These are phyloP conservation scores for Chytriomyces hyalinus DNA, from an alignment of 192 early-diverging fungal species.

Conservation along the genomic window DNA sequence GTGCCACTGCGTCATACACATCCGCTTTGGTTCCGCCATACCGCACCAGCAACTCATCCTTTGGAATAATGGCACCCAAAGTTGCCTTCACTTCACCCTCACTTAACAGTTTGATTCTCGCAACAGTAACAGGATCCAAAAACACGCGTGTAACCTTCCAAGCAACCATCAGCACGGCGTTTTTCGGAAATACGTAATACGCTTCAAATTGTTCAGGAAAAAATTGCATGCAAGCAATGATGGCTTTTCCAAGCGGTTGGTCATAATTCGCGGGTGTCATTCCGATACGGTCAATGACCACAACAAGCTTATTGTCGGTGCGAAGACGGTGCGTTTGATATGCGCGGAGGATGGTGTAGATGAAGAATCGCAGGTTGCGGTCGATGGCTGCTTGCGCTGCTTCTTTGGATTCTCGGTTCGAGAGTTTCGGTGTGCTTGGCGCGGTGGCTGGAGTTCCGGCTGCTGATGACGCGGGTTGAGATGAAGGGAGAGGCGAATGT, in stretches of 20 bases:
- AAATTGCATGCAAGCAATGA: slow-evolving; percentile 33
- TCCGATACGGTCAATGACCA: slow-evolving; percentile 36
- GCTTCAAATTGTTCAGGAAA: slow-evolving; percentile 37
- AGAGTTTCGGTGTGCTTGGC: not conserved
- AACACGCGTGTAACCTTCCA: slow-evolving; percentile 42
- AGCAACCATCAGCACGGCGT: slow-evolving; percentile 37
- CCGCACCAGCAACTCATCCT: slow-evolving; percentile 16
- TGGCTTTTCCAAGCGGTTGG: slow-evolving; percentile 36
- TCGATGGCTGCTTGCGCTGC: slow-evolving; percentile 1
- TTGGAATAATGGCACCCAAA: slow-evolving; percentile 18
- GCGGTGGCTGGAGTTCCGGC: not conserved
- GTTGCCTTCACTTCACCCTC: slow-evolving; percentile 18
- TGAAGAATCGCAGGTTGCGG: slow-evolving; percentile 35
- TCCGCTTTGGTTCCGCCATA: slow-evolving; percentile 25
- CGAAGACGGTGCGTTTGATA: slow-evolving; percentile 11
- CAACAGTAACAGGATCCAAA: slow-evolving; percentile 33
- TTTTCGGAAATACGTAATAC: slow-evolving; percentile 42
- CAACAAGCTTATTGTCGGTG: slow-evolving; percentile 28
- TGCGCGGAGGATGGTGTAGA: slow-evolving; percentile 40
- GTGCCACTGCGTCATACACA: not conserved
- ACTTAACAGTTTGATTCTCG: slow-evolving; percentile 19
- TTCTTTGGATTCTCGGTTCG: slow-evolving; percentile 20
- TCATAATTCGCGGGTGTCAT: slow-evolving; percentile 38
- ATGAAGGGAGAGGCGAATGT: not conserved
- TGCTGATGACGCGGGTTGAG: not conserved